A percentile compares a stretch with the other conserved stretches of the same genome.
phyloP scores from a whole-genome alignment of 352 stramenopile genomes.

The Albugo laibachii region DNA sequence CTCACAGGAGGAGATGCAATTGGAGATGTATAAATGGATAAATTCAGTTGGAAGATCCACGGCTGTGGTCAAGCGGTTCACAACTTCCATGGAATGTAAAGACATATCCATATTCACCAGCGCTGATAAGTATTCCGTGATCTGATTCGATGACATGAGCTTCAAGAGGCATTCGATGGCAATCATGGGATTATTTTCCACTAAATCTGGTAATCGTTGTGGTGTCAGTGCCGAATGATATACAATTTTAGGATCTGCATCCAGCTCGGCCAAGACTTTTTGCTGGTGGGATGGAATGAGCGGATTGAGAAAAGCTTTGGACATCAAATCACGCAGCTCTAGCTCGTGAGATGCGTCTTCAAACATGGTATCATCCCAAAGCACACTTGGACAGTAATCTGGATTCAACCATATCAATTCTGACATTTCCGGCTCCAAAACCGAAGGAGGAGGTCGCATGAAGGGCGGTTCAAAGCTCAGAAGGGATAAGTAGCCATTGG shows the following conservation, averaged over 20 bases:
- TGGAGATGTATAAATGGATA: conserved; percentile 97
- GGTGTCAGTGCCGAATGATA: conserved; percentile 86
- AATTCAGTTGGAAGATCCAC: conserved; percentile 92
- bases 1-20: conserved; percentile 96
- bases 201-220: conserved; percentile 87
- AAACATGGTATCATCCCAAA: conserved; percentile 83
- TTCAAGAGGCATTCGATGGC: conserved; percentile 91
- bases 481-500: conserved; percentile 32
- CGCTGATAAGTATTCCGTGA: conserved; percentile 92
- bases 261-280: conserved; percentile 76
- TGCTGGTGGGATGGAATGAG: conserved; percentile 78
- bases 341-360: conserved; percentile 64
- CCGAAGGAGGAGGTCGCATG: conserved; percentile 63
- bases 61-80: conserved; percentile 85
- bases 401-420: conserved; percentile 86
- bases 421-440: conserved; percentile 73
- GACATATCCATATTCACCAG: conserved; percentile 99
- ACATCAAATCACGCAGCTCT: conserved; percentile 79
- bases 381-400: conserved; percentile 75
- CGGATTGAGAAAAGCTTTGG: conserved; percentile 76
- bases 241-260: conserved; percentile 77
- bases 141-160: conserved; percentile 79
- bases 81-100: conserved; percentile 96
- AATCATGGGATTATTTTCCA: conserved; percentile 97
- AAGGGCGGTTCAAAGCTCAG: conserved; percentile 78